These are phyloP conservation scores for Manihot esculenta DNA, from an alignment of 441 rosid species.

Conservation along the genomic window DNA sequence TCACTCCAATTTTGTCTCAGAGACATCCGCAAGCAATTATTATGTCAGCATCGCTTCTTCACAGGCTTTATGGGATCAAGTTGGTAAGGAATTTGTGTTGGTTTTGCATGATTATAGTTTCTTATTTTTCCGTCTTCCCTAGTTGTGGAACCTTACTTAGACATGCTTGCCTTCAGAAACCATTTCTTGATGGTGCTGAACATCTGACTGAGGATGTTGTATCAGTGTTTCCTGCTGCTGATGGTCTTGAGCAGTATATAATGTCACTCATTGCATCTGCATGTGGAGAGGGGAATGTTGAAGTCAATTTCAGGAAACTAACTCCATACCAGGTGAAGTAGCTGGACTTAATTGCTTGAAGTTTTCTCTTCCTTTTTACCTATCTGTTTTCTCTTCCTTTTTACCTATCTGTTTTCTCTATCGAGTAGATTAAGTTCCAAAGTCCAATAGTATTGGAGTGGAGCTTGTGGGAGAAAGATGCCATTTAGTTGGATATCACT, in stretches of 20 bases:
- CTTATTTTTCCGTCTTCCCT: conserved; percentile 11
- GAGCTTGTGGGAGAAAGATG: background rate
- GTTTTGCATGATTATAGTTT: conserved; percentile 19
- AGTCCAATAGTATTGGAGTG: background rate
- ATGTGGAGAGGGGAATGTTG: conserved; percentile 65
- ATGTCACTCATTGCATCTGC: conserved; percentile 62
- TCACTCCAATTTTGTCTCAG: conserved; percentile 77
- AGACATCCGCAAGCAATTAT: conserved; percentile 83
- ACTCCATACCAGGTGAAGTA: conserved; percentile 73
- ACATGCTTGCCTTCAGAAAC: conserved; percentile 65
- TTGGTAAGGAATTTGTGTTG: conserved; percentile 57
- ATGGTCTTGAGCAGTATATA: conserved; percentile 87
- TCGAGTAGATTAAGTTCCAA: background rate
- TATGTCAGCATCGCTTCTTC: conserved; percentile 82
- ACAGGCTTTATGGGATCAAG: conserved; percentile 84
- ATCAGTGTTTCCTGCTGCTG: conserved; percentile 93
- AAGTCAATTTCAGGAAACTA: conserved; percentile 65
- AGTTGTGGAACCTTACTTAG: conserved; percentile 20
- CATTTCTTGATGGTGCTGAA: conserved; percentile 86
- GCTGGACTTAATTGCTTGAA: conserved; percentile 12
- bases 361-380: background rate
- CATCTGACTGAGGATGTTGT: conserved; percentile 92
- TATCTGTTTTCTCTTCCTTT: background rate
- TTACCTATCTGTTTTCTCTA: background rate
- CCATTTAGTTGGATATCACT: background rate